Evolutionary conservation across 2,329 filamentous ascomycete species (phyloP).

Genomic region (Stachybotrys echinatus): DNA sequence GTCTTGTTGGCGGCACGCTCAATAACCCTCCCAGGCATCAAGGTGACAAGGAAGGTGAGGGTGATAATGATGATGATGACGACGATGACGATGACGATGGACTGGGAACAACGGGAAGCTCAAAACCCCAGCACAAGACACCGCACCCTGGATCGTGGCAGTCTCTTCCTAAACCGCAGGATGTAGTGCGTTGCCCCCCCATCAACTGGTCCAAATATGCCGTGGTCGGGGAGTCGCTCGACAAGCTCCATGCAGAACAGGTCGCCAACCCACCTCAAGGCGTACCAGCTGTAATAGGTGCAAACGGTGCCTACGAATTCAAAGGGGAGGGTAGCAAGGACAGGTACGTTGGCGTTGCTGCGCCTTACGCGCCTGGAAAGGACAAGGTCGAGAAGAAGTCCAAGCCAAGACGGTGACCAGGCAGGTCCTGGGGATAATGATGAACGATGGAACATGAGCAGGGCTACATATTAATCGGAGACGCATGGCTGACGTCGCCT

Average conservation of each 20-base stretch:
- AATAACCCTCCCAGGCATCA: slow-evolving; percentile 14
- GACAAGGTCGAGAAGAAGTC: slow-evolving; percentile 40
- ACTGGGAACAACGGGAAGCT: slow-evolving; percentile 7
- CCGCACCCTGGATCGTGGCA: slow-evolving; percentile 43
- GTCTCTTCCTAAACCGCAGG: slow-evolving; percentile 70
- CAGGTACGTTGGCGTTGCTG: slow-evolving; percentile 45
- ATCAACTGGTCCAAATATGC: slow-evolving; percentile 96
- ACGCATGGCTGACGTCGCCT: background rate
- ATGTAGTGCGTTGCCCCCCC: slow-evolving; percentile 77
- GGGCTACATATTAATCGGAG: background rate
- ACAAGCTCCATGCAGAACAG: slow-evolving; percentile 81
- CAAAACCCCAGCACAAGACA: slow-evolving; percentile 4
- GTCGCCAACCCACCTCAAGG: slow-evolving; percentile 56
- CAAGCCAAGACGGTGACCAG: slow-evolving; percentile 22
- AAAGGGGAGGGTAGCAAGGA: slow-evolving; percentile 38
- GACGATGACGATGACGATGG: slow-evolving; percentile 13
- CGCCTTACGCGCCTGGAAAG: slow-evolving; percentile 49
- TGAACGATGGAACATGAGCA: background rate
- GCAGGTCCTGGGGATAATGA: background rate
- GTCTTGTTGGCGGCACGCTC: slow-evolving; percentile 47
- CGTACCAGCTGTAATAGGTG: slow-evolving; percentile 36
- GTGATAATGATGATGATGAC: slow-evolving; percentile 20
- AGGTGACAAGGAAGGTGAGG: slow-evolving; percentile 18
- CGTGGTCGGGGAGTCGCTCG: slow-evolving; percentile 71
- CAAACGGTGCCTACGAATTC: slow-evolving; percentile 47